Conservation (phyloP, 345 rosid species). For the Orychophragmus violaceus region DNA sequence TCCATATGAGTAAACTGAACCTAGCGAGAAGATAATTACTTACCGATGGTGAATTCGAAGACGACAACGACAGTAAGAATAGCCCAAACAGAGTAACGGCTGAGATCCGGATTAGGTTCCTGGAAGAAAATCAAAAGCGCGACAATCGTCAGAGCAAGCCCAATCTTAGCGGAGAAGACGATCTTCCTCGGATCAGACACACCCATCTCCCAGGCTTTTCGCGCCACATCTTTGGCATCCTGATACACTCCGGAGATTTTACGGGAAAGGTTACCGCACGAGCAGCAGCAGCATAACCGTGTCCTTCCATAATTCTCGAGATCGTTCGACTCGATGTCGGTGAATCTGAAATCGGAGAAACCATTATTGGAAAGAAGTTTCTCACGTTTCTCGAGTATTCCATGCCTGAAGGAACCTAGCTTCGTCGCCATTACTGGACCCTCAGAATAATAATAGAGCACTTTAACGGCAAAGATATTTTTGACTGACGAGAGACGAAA, state of each 20-base stretch:
- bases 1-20: background rate
- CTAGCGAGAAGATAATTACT: too few relatives aligned
- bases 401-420: conserved; percentile 43
- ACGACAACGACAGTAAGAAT: conserved; percentile 62
- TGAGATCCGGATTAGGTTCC: conserved; percentile 51
- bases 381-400: conserved; percentile 41
- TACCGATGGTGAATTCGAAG: conserved; percentile 88
- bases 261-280: conserved; percentile 28
- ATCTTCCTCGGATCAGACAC: conserved; percentile 80
- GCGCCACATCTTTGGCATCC: conserved; percentile 35
- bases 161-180: conserved; percentile 83
- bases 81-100: conserved; percentile 40
- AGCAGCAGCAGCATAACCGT: conserved; percentile 22
- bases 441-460: background rate
- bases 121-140: conserved; percentile 65
- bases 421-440: conserved; percentile 39
- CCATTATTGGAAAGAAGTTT: conserved; percentile 48
- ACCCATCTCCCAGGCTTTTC: conserved; percentile 62
- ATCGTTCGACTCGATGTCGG: conserved; percentile 24
- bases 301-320: background rate
- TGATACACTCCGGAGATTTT: conserved; percentile 25
- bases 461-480: conserved; percentile 14
- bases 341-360: conserved; percentile 37
- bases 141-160: conserved; percentile 62
- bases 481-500: conserved; percentile 19